Base-by-base conservation (phyloP, 192 early-diverging fungal species). In the Coemansia sp. region DNA sequence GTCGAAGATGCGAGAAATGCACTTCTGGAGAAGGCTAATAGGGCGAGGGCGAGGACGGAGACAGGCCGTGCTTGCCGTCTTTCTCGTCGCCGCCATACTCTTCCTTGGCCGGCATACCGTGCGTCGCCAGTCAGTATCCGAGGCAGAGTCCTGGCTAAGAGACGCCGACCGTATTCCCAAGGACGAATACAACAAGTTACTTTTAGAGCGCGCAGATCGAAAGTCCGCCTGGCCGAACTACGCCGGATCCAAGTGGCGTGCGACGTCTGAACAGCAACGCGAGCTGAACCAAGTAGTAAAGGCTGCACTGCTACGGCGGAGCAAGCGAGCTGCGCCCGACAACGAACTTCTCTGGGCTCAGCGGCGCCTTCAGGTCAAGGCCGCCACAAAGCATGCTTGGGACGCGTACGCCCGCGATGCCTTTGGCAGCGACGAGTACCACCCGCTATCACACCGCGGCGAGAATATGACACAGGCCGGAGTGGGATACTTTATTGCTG, bases 391-490 rank as follows among this genome's bases (percentile, higher is more conserved):
- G 38, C 76, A 91, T 60, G 85, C 91, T n/a, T 95, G 93, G 94
- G 76, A 84, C 10, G 91, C 90, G 0, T 98, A 98, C 59, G 65
- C 74, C n/a, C 73, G 74, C 16, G 87, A 93, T 65, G 91, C 91
- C 0, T 95, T 90, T 82, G 93, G 93, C n/a, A 75, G 69, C 34
- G 96, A 98, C 64, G 93, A 96, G 74, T 90, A 95, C 55, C 83
- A 84, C 39, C 94, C 96, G 4, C 61, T 94, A 11, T 85, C 89
- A 3, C 85, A 85, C 41, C 47, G 41, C 5, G 93, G 93, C 8
- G 70, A 74, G 13, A 89, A 93, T 59, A 87, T 92, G 85, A 75
- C 89, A 5, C 38, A 32, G 12, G 35, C 45, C 30, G 86, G 91
- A 4, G 73, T 92, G 43, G 96, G 96, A 0, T 87, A 93, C 59